A percentile compares a stretch with the other conserved stretches of the same genome.
These are phyloP conservation scores for Aspergillus udagawae DNA, from an alignment of 2,329 filamentous ascomycete species.

Conservation along the genomic window DNA sequence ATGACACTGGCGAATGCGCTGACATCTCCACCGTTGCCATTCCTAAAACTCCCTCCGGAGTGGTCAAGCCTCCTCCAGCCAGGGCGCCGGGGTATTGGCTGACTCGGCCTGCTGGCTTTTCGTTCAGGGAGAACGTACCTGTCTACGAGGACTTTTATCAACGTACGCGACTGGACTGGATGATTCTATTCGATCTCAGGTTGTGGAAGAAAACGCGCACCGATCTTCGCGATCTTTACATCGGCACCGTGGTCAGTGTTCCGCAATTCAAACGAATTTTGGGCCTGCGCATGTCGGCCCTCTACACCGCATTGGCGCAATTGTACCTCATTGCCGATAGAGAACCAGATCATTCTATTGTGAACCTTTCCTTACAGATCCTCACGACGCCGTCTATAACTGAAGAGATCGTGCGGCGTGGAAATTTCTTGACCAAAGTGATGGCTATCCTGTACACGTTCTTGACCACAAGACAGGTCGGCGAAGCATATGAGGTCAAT, in stretches of 20 bases:
- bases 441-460: slow-evolving; percentile 98
- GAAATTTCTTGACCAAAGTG: slow-evolving; percentile 91
- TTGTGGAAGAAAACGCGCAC: slow-evolving; percentile 96
- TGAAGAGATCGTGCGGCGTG: slow-evolving; percentile 87
- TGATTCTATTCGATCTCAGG: slow-evolving; percentile 88
- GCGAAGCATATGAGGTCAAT: slow-evolving; percentile 84
- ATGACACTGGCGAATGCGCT: slow-evolving; percentile 13
- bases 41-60: slow-evolving; percentile 70
- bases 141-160: slow-evolving; percentile 84
- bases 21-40: slow-evolving; percentile 53
- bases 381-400: slow-evolving; percentile 95
- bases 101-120: slow-evolving; percentile 69
- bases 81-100: slow-evolving; percentile 74
- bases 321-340: slow-evolving; percentile 93
- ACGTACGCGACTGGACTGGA: slow-evolving; percentile 84
- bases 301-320: slow-evolving; percentile 91
- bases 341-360: slow-evolving; percentile 96
- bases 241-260: slow-evolving; percentile 91
- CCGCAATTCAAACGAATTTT: slow-evolving; percentile 94
- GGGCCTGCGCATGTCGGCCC: slow-evolving; percentile 85
- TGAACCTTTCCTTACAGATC: slow-evolving; percentile 95
- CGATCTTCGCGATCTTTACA: slow-evolving; percentile 87
- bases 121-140: slow-evolving; percentile 58
- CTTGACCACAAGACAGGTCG: slow-evolving; percentile 90
- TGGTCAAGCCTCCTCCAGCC: slow-evolving; percentile 40